A percentile compares a stretch with the other conserved stretches of the same genome.
These are phyloP conservation scores for Moesziomyces parantarcticus DNA, from an alignment of 1,284 basidiomycete genomes.

Conservation along the genomic window DNA sequence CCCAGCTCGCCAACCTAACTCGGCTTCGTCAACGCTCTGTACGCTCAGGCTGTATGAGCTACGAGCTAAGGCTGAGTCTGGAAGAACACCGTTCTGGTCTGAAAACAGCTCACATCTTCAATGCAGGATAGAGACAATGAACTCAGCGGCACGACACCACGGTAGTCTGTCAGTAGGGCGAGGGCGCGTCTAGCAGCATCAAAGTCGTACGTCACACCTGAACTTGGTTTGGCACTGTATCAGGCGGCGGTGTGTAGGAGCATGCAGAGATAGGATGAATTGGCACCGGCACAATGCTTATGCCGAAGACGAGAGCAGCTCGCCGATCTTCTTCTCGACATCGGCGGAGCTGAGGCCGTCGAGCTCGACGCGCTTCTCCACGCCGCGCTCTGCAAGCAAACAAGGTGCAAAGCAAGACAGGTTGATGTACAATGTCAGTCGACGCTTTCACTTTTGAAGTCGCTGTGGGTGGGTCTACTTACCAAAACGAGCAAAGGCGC, in stretches of 20 bases:
- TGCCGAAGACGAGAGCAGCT: constrained; percentile 52
- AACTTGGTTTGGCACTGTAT: no score
- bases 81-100: no score
- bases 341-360: constrained; percentile 61
- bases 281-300: neutral
- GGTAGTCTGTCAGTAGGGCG: no score
- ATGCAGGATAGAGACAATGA: no score
- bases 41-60: no score
- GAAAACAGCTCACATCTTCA: no score
- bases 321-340: constrained; percentile 62
- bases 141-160: no score
- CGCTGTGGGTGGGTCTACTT: constrained; percentile 19
- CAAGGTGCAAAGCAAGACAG: neutral
- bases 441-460: neutral
- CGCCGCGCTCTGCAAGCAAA: constrained; percentile 55
- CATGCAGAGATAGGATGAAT: constrained; percentile 2
- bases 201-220: no score
- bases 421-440: neutral
- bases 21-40: no score
- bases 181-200: no score
- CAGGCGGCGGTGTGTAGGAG: neutral
- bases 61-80: no score
- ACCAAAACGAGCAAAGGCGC: constrained; percentile 66
- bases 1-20: no score
- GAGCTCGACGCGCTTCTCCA: constrained; percentile 63